phyloP scores from a whole-genome alignment of 2,329 filamentous ascomycete genomes.

The Aspergillus tubingensis region DNA sequence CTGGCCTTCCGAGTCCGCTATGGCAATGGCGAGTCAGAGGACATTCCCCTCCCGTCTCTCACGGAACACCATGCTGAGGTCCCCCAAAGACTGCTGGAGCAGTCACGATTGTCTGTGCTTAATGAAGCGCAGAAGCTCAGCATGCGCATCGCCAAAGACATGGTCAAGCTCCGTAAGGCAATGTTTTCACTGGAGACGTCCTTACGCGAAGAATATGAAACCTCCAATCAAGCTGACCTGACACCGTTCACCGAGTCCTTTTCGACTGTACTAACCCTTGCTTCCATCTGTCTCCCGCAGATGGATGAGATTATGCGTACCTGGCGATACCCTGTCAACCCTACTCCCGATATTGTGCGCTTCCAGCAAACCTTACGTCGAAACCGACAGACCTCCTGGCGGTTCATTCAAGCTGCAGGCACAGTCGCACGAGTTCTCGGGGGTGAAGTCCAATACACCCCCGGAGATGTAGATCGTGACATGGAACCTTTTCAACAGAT shows the following conservation, averaged over 20 bases:
- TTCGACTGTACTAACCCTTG: constrained; percentile 45
- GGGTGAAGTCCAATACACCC: constrained; percentile 51
- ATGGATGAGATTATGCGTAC: constrained; percentile 58
- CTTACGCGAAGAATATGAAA: constrained; percentile 32
- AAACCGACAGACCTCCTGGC: constrained; percentile 57
- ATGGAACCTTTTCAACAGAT: constrained; percentile 53
- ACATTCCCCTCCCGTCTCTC: constrained; percentile 53
- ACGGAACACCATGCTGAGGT: constrained; percentile 27
- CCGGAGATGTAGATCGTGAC: constrained; percentile 39
- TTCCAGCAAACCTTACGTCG: constrained; percentile 59
- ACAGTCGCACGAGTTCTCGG: constrained; percentile 59
- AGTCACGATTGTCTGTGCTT: constrained; percentile 50
- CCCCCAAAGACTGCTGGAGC: constrained; percentile 40
- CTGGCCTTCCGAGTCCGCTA: constrained; percentile 60
- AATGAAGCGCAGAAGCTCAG: constrained; percentile 56
- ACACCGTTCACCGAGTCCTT: constrained; percentile 43
- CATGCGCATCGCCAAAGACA: constrained; percentile 57
- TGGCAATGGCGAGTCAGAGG: constrained; percentile 61
- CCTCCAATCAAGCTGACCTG: constrained; percentile 29
- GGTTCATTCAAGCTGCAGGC: constrained; percentile 65
- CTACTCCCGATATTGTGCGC: constrained; percentile 53
- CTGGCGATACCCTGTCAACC: constrained; percentile 63
- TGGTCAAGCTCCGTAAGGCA: constrained; percentile 56
- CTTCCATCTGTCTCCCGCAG: constrained; percentile 52
- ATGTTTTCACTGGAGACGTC: constrained; percentile 55